Conservation (phyloP, 192 early-diverging fungal genomes). For the Funneliformis mosseae region DNA sequence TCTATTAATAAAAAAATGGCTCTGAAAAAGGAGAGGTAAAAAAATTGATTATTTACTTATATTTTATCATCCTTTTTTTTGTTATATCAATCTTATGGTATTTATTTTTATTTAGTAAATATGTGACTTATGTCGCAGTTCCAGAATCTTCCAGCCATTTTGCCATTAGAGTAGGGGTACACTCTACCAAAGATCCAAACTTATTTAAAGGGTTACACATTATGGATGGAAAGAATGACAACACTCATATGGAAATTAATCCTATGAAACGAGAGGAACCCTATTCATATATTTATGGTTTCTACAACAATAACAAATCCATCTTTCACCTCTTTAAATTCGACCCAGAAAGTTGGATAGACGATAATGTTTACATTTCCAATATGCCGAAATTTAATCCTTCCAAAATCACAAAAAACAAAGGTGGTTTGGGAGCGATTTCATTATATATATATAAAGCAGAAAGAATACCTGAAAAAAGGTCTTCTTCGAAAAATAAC, state of each 20-base stretch:
- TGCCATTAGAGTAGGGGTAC: not conserved
- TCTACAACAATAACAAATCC: not conserved
- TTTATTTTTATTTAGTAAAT: not conserved
- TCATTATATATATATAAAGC: not conserved
- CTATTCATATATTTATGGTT: not conserved
- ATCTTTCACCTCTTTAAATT: not conserved
- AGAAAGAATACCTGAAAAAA: not conserved
- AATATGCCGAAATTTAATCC: not conserved
- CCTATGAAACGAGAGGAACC: not conserved
- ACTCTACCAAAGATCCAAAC: not conserved
- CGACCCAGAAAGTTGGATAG: not conserved
- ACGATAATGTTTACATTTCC: not conserved
- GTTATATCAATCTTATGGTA: not conserved
- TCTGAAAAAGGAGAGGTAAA: not conserved
- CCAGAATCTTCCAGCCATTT: not conserved
- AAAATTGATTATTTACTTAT: not conserved
- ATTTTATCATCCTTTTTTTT: not conserved
- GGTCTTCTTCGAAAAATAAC: not conserved
- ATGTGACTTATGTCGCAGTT: not conserved
- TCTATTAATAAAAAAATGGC: too few species aligned
- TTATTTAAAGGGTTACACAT: not conserved
- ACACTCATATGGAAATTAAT: not conserved
- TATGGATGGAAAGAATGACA: not conserved
- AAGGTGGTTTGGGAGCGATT: not conserved
- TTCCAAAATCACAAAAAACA: not conserved